A percentile compares a stretch with the other conserved stretches of the same genome.
These are phyloP conservation scores for Lyophyllum semitale DNA, from an alignment of 768 basidiomycete species.

Conservation along the genomic window DNA sequence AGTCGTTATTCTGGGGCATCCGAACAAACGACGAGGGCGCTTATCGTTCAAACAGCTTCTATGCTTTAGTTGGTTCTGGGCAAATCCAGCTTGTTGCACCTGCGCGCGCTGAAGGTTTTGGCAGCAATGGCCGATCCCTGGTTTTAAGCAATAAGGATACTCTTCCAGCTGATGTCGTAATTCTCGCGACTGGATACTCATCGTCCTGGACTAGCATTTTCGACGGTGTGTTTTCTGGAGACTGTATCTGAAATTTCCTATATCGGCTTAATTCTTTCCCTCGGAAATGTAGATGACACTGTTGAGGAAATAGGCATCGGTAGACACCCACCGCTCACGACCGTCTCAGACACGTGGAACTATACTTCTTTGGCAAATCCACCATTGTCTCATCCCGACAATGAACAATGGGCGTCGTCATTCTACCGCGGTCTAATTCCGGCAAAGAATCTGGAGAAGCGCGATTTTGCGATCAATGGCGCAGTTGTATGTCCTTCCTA, in stretches of 20 bases:
- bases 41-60: constrained; percentile 47
- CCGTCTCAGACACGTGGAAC: constrained; percentile 31
- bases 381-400: constrained; percentile 32
- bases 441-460: constrained; percentile 51
- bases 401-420: constrained; percentile 42
- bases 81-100: constrained; percentile 52
- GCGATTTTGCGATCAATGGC: constrained; percentile 68
- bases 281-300: constrained; percentile 39
- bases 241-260: background rate
- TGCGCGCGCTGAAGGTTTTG: constrained; percentile 38
- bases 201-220: constrained; percentile 56
- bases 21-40: constrained; percentile 55
- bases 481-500: constrained; percentile 45
- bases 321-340: constrained; percentile 31
- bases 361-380: constrained; percentile 42
- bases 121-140: constrained; percentile 37
- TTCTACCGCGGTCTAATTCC: constrained; percentile 67
- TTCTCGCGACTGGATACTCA: constrained; percentile 60
- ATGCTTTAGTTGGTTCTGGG: constrained; percentile 47
- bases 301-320: constrained; percentile 50
- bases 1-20: constrained; percentile 39
- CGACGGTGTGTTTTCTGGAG: constrained; percentile 21
- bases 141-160: constrained; percentile 41
- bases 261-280: background rate
- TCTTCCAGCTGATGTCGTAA: constrained; percentile 46